phyloP scores from a whole-genome alignment of 2,329 filamentous ascomycete genomes.

The Scortechinia acanthostroma region DNA sequence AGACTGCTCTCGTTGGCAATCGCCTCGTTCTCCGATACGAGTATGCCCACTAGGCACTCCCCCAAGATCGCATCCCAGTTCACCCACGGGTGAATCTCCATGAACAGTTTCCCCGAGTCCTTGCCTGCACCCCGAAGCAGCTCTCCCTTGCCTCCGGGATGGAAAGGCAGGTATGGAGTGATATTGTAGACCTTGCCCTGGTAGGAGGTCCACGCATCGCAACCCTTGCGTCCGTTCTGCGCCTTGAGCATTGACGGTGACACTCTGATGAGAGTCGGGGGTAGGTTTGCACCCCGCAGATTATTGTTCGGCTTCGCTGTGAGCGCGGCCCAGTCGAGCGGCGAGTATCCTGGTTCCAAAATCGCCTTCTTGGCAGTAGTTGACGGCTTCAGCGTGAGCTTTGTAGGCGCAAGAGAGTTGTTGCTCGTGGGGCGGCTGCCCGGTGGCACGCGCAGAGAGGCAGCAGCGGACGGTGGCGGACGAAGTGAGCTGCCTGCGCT shows the following conservation, averaged over 20 bases:
- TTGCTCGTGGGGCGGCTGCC: background rate
- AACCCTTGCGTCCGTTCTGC: constrained; percentile 49
- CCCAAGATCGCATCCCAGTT: constrained; percentile 17
- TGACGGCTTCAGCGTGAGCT: background rate
- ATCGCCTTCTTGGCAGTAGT: constrained; percentile 36
- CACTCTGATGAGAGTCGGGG: background rate
- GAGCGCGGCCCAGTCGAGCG: constrained; percentile 55
- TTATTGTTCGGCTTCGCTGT: constrained; percentile 4
- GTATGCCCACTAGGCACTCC: constrained; percentile 16
- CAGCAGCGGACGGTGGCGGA: constrained; percentile 31
- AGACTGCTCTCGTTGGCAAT: background rate
- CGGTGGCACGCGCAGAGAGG: constrained; percentile 23
- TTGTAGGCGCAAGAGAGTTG: background rate
- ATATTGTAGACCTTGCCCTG: constrained; percentile 66
- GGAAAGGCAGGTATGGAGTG: constrained; percentile 57
- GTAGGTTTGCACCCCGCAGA: background rate
- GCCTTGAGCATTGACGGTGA: background rate
- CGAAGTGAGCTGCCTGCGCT: constrained; percentile 17
- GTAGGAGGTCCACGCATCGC: constrained; percentile 58
- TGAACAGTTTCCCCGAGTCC: constrained; percentile 16
- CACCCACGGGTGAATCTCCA: constrained; percentile 17
- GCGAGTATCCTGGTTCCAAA: constrained; percentile 57
- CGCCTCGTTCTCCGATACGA: constrained; percentile 14
- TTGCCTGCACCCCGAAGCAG: constrained; percentile 20
- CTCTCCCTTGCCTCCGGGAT: constrained; percentile 52